Evolutionary conservation across 225 moss, liverwort and hornwort species (phyloP).

Genomic region (Rhytidiadelphus loreus): DNA sequence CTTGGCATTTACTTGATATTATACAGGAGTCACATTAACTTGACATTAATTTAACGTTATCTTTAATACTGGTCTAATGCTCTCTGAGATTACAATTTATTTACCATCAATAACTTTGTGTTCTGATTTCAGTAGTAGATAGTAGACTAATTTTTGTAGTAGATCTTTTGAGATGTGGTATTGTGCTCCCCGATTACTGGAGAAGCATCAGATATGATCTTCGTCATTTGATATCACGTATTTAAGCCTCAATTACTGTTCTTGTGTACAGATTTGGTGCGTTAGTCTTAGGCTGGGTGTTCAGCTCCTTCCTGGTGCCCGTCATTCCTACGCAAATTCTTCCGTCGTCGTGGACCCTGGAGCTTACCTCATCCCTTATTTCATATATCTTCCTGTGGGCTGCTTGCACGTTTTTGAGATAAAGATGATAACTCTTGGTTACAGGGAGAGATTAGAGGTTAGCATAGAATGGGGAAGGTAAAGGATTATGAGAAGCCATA

Average conservation of each 20-base stretch:
- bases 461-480: neutral
- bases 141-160: neutral
- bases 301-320: conserved; percentile 77
- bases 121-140: neutral
- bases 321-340: conserved; percentile 69
- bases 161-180: neutral
- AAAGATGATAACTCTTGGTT: neutral
- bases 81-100: neutral
- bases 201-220: neutral
- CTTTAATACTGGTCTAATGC: neutral
- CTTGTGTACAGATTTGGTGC: conserved; percentile 24
- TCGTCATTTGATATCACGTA: neutral
- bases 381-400: conserved; percentile 75
- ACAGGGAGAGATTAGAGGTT: neutral
- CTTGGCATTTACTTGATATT: neutral
- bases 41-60: neutral
- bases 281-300: conserved; percentile 70
- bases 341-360: conserved; percentile 72
- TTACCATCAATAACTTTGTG: neutral
- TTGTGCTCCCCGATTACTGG: neutral
- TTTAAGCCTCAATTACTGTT: neutral
- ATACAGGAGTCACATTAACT: neutral
- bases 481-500: neutral
- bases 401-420: conserved; percentile 90
- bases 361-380: conserved; percentile 76